Conservation (phyloP, 345 rosid genomes). For the Syzygium grande region DNA sequence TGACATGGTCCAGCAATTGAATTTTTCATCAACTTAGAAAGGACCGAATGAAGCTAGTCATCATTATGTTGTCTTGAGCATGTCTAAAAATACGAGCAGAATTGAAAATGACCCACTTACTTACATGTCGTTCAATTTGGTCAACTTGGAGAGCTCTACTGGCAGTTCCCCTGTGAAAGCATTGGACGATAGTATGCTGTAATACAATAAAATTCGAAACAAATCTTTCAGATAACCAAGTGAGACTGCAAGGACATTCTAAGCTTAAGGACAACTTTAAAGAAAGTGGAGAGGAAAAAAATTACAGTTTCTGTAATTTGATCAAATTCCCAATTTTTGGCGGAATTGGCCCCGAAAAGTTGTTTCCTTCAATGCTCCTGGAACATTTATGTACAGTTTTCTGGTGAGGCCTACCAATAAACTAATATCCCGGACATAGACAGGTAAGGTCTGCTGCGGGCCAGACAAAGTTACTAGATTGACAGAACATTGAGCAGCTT, state of each 20-base stretch:
- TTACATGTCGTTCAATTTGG: conserved; percentile 71
- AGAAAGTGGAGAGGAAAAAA: neutral
- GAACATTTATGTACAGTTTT: neutral
- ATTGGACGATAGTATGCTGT: conserved; percentile 62
- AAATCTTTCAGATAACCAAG: neutral
- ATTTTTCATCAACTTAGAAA: neutral
- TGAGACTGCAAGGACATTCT: conserved; percentile 1
- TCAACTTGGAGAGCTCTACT: conserved; percentile 35
- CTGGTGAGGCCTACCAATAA: neutral
- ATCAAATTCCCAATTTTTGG: conserved; percentile 51
- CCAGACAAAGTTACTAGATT: neutral
- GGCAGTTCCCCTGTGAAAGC: conserved; percentile 66
- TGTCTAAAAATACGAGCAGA: neutral
- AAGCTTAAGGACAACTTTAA: neutral
- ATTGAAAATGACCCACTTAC: conserved; percentile 6
- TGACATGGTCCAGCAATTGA: neutral
- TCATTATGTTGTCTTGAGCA: neutral
- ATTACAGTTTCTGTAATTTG: conserved; percentile 63
- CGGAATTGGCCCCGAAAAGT: conserved; percentile 63
- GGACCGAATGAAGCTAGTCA: neutral
- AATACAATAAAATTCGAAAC: neutral
- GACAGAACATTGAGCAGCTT: neutral
- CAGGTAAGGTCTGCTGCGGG: neutral
- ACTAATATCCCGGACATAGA: neutral
- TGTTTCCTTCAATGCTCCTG: conserved; percentile 88